phyloP scores from a whole-genome alignment of 306 rosid species.

The Fragaria iinumae region DNA sequence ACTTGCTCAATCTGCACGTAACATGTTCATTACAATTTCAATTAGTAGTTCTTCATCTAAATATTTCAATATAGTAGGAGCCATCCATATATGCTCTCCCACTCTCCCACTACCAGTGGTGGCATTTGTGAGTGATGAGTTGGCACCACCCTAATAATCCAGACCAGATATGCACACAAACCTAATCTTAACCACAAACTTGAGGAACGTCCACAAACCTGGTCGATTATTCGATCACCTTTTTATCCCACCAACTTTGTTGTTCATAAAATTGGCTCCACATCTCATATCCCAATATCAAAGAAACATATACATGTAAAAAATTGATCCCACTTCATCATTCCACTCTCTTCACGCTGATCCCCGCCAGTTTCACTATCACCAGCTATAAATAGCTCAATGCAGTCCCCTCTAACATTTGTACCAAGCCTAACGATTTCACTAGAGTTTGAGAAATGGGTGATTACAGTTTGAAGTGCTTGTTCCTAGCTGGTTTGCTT shows the following conservation, averaged over 20 bases:
- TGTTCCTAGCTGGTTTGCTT: conserved; percentile 39
- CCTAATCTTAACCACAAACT: not conserved
- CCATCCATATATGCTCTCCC: no score
- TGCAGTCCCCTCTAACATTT: not conserved
- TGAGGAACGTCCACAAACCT: not conserved
- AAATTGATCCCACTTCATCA: conserved; percentile 2
- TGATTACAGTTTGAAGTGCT: not conserved
- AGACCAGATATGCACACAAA: not conserved
- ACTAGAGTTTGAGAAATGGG: not conserved
- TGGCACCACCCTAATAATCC: conserved; percentile 1
- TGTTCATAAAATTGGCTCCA: not conserved
- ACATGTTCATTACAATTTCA: not conserved
- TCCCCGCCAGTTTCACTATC: not conserved
- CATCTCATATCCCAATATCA: not conserved
- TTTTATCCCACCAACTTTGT: not conserved
- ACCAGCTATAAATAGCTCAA: not conserved
- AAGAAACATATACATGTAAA: not conserved
- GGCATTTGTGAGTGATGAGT: not conserved
- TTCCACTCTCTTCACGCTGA: not conserved
- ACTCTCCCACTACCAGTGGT: not conserved
- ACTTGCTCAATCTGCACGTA: not conserved
- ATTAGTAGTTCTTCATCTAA: no score
- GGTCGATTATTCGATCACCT: not conserved
- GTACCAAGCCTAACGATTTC: not conserved
- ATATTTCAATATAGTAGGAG: not conserved